phyloP scores from a whole-genome alignment of 2,329 filamentous ascomycete species.

The Alternaria arborescens region DNA sequence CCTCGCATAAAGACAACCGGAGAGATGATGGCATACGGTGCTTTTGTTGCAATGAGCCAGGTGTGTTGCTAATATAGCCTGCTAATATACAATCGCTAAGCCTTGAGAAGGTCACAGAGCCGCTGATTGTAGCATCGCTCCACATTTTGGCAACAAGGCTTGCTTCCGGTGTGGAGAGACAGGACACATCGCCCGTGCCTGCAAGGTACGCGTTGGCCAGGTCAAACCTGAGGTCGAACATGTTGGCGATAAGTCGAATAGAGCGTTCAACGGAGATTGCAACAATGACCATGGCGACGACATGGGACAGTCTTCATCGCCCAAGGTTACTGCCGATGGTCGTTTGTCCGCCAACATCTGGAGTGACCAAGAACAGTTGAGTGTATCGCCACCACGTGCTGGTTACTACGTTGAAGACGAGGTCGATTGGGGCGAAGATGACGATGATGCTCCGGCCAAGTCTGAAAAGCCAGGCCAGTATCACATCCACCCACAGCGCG shows the following conservation, averaged over 20 bases:
- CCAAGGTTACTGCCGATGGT: background rate
- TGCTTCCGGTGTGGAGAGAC: background rate
- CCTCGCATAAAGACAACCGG: background rate
- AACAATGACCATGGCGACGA: background rate
- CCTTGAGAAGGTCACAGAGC: background rate
- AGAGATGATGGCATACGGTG: background rate
- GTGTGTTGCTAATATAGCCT: background rate
- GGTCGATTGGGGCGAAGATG: conserved; percentile 5
- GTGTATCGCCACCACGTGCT: background rate
- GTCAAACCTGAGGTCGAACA: background rate
- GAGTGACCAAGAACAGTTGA: background rate
- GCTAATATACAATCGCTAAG: background rate
- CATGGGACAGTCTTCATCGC: background rate
- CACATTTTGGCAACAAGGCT: background rate
- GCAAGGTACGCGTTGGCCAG: background rate
- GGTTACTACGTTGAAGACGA: background rate
- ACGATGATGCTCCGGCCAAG: background rate
- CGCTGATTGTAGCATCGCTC: background rate
- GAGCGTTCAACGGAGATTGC: background rate
- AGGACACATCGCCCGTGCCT: background rate
- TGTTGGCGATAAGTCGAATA: background rate
- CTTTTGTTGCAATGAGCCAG: background rate
- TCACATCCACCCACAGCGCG: background rate
- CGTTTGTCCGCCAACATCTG: background rate
- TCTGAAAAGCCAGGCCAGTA: background rate